Evolutionary conservation across 371 early-diverging fungal genomes (phyloP), one percentile per base, ranked within the genome.

Genomic region (Lichtheimia corymbifera): DNA sequence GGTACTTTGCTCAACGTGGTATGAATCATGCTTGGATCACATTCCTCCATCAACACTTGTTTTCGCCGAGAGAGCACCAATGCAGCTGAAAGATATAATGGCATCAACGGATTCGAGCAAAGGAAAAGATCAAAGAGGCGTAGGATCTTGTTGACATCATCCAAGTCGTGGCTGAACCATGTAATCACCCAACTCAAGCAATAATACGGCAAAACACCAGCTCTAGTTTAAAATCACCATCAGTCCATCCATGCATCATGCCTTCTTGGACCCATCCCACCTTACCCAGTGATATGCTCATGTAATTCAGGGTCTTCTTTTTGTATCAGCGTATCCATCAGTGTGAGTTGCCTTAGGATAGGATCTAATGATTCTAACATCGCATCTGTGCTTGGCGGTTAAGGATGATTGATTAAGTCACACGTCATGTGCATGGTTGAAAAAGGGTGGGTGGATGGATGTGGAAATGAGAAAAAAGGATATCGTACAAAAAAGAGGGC

Each of bases 181-280:
- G 94, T 91, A 50, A 94, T 77, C 9, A 94, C 83, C 93, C 93
- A 93, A 59, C 89, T 87, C 35, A 94, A 74, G 41, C 85, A 83
- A 64, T 91, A 95, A 65, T 88, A 91, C 2, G 93, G 92, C n/a
- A 87, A 77, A 5, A 90, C 47, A 18, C 47, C 47, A n/a, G 87
- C 74, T 50, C 84, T 83, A 64, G 7, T 2, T 13, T 3, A 15
- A 53, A 11, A 7, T 2, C 12, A 12, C 17, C 18, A 47, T 1
- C 14, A n/a, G n/a, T n/a, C n/a, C n/a, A n/a, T n/a, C n/a, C n/a
- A n/a, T n/a, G n/a, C 47, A 43, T 12, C 35, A 35, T 35, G 28
- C 28, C 4, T 28, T 5, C 28, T 28, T 4, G 28, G 28, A 4
- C 7, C 7, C 28, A 28, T 2, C 4, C 28, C 11, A 9, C 2